A percentile compares a stretch with the other conserved stretches of the same genome.
Evolutionary conservation across 345 rosid genomes (phyloP).

Genomic region (Eucalyptus regnans): DNA sequence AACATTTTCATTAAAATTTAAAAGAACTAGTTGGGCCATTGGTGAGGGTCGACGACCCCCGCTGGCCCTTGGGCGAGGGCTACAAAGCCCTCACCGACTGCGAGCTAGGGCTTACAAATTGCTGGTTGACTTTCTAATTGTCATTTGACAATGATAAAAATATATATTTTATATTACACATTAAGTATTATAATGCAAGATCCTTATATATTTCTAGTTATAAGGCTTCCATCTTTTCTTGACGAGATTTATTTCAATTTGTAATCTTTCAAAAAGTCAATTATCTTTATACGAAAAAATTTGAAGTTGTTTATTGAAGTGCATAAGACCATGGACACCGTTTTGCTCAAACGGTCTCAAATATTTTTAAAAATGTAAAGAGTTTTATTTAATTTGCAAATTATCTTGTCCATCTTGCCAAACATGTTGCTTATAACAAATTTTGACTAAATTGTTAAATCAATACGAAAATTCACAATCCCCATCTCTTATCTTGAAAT

Average conservation of each 20-base stretch:
- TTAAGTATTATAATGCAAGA: not conserved
- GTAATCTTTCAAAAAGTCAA: not conserved
- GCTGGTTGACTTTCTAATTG: not conserved
- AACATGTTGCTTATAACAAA: not conserved
- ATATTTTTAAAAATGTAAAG: not conserved
- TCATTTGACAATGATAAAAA: not conserved
- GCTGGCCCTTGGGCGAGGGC: not conserved
- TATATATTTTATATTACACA: not conserved
- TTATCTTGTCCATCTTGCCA: not conserved
- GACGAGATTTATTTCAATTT: not conserved
- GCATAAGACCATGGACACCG: not conserved
- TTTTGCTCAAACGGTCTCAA: not conserved
- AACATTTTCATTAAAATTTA: too few relatives aligned
- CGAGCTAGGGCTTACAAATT: not conserved
- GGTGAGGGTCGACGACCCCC: not conserved
- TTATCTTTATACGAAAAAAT: not conserved
- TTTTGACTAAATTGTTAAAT: not conserved
- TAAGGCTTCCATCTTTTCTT: not conserved
- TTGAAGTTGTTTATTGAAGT: not conserved
- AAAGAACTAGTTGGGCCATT: too few relatives aligned
- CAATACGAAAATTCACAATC: not conserved
- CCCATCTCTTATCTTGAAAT: not conserved
- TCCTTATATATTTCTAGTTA: not conserved
- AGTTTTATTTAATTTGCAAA: not conserved
- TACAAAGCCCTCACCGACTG: not conserved